A percentile compares a stretch with the other conserved stretches of the same genome.
Conservation (phyloP, 2,329 filamentous ascomycete genomes). For the Bipolaris zeicola region DNA sequence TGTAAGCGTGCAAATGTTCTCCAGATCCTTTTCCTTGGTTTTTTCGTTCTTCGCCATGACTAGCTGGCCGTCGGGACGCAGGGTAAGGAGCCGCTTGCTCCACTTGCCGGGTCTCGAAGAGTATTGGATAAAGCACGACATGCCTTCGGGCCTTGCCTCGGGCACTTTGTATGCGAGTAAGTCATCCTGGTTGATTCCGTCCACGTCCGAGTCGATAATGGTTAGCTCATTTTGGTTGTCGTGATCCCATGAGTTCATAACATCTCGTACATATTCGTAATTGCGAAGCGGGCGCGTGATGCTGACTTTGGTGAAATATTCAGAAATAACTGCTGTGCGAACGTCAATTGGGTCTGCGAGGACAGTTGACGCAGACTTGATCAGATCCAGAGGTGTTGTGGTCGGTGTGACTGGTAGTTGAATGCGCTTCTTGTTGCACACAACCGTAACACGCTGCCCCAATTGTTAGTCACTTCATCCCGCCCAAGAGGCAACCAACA, state of each 20-base stretch:
- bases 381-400: conserved; percentile 75
- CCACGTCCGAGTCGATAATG: conserved; percentile 65
- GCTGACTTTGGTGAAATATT: conserved; percentile 75
- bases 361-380: conserved; percentile 68
- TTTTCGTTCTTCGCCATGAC: conserved; percentile 72
- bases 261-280: conserved; percentile 84
- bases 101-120: conserved; percentile 84
- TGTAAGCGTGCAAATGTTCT: conserved; percentile 79
- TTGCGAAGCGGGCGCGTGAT: conserved; percentile 81
- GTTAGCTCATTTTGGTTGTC: conserved; percentile 78
- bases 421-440: conserved; percentile 72
- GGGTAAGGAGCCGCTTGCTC: conserved; percentile 80
- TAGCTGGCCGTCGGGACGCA: conserved; percentile 75
- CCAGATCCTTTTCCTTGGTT: conserved; percentile 63
- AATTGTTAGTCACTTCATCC: conserved; percentile 21
- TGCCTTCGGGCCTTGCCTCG: conserved; percentile 66
- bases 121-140: conserved; percentile 75
- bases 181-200: conserved; percentile 60
- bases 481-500: conserved; percentile 37
- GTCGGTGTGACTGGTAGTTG: conserved; percentile 73
- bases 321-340: conserved; percentile 71
- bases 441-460: conserved; percentile 70
- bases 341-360: conserved; percentile 69
- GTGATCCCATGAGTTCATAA: conserved; percentile 90
- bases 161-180: conserved; percentile 71